Conservation (phyloP, 2,329 filamentous ascomycete genomes). For the Ramichloridium luteum region DNA sequence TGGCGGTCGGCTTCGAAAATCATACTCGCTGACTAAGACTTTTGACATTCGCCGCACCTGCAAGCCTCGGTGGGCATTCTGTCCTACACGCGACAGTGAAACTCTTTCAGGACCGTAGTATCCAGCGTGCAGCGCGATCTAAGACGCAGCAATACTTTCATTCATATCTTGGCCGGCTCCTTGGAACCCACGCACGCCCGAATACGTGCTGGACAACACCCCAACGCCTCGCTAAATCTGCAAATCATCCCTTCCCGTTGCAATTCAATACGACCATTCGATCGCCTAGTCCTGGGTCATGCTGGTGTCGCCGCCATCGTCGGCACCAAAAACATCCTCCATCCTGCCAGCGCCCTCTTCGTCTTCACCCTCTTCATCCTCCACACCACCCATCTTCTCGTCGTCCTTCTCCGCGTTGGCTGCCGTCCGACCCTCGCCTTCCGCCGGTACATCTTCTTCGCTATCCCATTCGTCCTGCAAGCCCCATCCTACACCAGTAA, state of each 20-base stretch:
- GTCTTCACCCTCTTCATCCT: constrained; percentile 26
- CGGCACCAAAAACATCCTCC: constrained; percentile 33
- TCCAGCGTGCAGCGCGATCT: too few relatives aligned
- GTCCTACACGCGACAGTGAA: too few relatives aligned
- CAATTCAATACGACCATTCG: not conserved
- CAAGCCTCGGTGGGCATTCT: too few relatives aligned
- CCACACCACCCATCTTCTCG: constrained; percentile 31
- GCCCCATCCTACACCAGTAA: constrained; percentile 45
- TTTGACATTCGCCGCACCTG: too few relatives aligned
- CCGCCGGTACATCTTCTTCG: constrained; percentile 31
- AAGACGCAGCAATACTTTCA: too few relatives aligned
- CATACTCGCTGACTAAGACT: too few relatives aligned
- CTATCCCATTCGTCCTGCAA: constrained; percentile 47
- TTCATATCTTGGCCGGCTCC: too few relatives aligned
- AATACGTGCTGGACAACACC: too few relatives aligned
- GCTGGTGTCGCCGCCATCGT: constrained; percentile 19
- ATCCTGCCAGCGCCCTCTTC: constrained; percentile 27
- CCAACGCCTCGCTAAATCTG: constrained; percentile 8
- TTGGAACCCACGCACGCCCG: too few relatives aligned
- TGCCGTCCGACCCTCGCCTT: constrained; percentile 35
- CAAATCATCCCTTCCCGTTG: too few relatives aligned
- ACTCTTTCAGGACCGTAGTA: too few relatives aligned
- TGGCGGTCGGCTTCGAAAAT: too few relatives aligned
- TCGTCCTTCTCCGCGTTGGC: constrained; percentile 18
- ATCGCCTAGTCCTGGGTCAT: constrained; percentile 25